These are phyloP conservation scores for Eucalyptus sp. DNA, from an alignment of 345 rosid species.

Conservation along the genomic window DNA sequence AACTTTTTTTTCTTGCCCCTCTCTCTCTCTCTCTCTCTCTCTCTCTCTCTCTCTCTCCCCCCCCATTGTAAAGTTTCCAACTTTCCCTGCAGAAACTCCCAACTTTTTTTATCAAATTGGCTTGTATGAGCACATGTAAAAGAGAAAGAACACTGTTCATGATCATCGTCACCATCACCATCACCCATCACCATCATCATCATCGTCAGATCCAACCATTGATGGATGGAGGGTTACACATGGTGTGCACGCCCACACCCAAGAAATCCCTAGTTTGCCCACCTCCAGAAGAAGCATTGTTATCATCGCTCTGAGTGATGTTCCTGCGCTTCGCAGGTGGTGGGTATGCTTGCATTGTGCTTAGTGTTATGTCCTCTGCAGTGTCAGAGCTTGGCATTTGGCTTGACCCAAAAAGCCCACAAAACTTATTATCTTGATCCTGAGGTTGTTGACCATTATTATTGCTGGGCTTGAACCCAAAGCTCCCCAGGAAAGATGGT, in stretches of 20 bases:
- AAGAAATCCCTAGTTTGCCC: slow-evolving; percentile 93
- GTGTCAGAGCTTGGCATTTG: not conserved
- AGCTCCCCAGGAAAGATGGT: slow-evolving; percentile 37
- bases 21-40: not conserved
- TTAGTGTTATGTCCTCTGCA: slow-evolving; percentile 12
- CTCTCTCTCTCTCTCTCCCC: not conserved
- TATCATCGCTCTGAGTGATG: slow-evolving; percentile 16
- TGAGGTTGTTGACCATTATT: slow-evolving; percentile 9
- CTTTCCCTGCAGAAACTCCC: not conserved
- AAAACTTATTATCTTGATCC: slow-evolving; percentile 37
- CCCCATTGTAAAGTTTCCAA: slow-evolving; percentile 17
- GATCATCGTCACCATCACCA: not conserved
- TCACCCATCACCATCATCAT: slow-evolving; percentile 2
- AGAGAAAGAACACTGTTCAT: not conserved
- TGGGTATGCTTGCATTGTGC: slow-evolving; percentile 15
- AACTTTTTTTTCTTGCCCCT: not conserved
- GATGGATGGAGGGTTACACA: slow-evolving; percentile 48
- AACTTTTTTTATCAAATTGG: not conserved
- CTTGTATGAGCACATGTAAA: not conserved
- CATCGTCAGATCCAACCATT: slow-evolving; percentile 54
- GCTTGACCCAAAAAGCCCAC: slow-evolving; percentile 30
- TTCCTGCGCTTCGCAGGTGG: slow-evolving; percentile 47
- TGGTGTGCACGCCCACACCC: slow-evolving; percentile 66
- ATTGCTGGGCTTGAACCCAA: slow-evolving; percentile 22
- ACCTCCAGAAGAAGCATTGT: slow-evolving; percentile 8